These are phyloP conservation scores for Alternaria ethzedia DNA, from an alignment of 2,329 filamentous ascomycete genomes.

Conservation along the genomic window DNA sequence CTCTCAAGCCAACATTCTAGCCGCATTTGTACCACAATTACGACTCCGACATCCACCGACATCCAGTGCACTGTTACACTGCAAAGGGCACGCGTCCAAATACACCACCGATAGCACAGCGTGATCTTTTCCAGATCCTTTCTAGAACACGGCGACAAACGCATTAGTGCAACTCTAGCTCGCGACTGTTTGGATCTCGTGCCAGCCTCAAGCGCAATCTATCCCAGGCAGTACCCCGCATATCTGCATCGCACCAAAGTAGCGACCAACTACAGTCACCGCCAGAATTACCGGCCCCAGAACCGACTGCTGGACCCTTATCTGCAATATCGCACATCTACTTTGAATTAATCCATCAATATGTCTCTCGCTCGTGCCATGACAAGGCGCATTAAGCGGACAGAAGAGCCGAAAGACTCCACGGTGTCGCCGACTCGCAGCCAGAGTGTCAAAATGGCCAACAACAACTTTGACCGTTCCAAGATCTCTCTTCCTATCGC, in stretches of 20 bases:
- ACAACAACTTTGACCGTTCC: slow-evolving; percentile 61
- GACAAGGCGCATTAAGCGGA: slow-evolving; percentile 69
- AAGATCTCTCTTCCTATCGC: slow-evolving; percentile 89
- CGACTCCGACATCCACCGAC: slow-evolving; percentile 27
- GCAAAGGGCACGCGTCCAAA: slow-evolving; percentile 32
- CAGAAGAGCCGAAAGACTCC: slow-evolving; percentile 42
- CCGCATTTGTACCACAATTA: slow-evolving; percentile 37
- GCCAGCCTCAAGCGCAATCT: slow-evolving; percentile 37
- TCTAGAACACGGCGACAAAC: slow-evolving; percentile 29
- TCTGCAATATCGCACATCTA: slow-evolving; percentile 34
- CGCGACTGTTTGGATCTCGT: slow-evolving; percentile 27
- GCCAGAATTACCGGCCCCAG: slow-evolving; percentile 41
- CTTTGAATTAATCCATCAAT: slow-evolving; percentile 42
- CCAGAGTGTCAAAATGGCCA: slow-evolving; percentile 55
- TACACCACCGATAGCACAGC: slow-evolving; percentile 28
- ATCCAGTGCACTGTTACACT: slow-evolving; percentile 33
- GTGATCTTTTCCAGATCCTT: slow-evolving; percentile 28
- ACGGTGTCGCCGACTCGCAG: slow-evolving; percentile 46
- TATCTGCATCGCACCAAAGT: slow-evolving; percentile 30
- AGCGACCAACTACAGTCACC: slow-evolving; percentile 33
- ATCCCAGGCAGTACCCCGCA: slow-evolving; percentile 47
- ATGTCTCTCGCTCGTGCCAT: slow-evolving; percentile 74
- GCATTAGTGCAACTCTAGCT: slow-evolving; percentile 24
- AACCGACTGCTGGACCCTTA: slow-evolving; percentile 31
- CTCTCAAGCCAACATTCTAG: slow-evolving; percentile 20